Evolutionary conservation across 148 eudicot species (phyloP), one percentile per base, ranked within the genome.

Genomic region (Fagopyrum esculentum): DNA sequence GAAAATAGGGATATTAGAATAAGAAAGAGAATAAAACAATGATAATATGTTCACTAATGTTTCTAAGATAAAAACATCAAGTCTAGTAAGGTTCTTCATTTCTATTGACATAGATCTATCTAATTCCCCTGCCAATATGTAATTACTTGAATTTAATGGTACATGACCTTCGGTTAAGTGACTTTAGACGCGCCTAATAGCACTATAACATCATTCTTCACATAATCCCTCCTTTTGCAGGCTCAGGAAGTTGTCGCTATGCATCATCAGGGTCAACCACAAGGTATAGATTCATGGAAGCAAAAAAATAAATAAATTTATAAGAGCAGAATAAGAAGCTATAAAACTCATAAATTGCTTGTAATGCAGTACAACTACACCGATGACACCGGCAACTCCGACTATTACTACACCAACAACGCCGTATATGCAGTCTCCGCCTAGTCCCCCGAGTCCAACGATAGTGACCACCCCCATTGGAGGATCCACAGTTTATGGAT

Each of bases 211-310:
- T 63, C 29, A 44, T 45, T 45, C 17, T 63, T 54, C 60, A 73
- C 9, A 49, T 68, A 22, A 17, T 48, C 72, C 63, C 54, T 55
- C 48, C 72, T 69, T 17, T 76, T 84, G 77, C 88, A 93, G 98
- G 98, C 82, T 82, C 86, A 57, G 98, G 98, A 79, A 90, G 72
- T 75, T 94, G 98, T 75, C 87, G 76, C 22, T 89, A 74, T 76
- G 56, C 98, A 57, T 74, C 90, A 57, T 47, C 91, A 5, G 75
- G 30, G 71, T 77, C 83, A 80, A 78, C 88, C 57, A 64, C 85
- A 72, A 78, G 85, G 78, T 75, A 87, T 50, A 82, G 70, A 72
- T 47, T 45, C 50, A 56, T 40, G 15, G 19, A 12, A 15, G 46
- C 46, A 12, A 17, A 11, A 45, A 64, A 64, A 30, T 64, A 0